Evolutionary conservation across 768 basidiomycete species (phyloP), one percentile per base, ranked within the genome.

Genomic region (Lactarius pseudohatsudake): DNA sequence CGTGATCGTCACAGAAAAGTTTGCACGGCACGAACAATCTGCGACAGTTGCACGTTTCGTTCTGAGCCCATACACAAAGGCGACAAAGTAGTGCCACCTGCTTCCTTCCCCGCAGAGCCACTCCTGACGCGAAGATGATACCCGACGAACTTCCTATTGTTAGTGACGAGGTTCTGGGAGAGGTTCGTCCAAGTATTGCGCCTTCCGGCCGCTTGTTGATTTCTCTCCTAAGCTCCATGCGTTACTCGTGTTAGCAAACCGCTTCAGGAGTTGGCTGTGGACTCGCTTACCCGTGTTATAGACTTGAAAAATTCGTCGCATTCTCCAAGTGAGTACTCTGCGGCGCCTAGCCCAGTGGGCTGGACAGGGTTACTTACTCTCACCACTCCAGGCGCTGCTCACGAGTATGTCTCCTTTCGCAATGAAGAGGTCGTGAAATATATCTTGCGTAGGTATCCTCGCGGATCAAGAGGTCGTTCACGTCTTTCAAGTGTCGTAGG

Each of bases 31-130:
- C 32, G 40, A 30, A 10, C 26, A 30, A 22, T 26, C 10, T 36
- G 59, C 58, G 20, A 61, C 65, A 85, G 83, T 64, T 88, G 85
- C 64, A 75, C 76, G 6, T 81, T 79, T 65, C 81, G 83, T 38
- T 77, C 77, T 22, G 70, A 64, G 11, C 76, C 79, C 0, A 53
- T 68, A 7, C 72, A 75, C 13, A 73, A 73, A 30, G 79, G 80
- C 0, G 77, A 79, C 56, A 78, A 81, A 59, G 76, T 84, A n/a
- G 80, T 81, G 65, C 72, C 76, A 2, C 86, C 87, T 0, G 82
- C 81, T 2, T 79, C 75, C n/a, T 89, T 87, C 70, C 82, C 83
- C 0, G 77, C 79, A 0, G 77, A 66, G 0, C 78, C 81, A 36
- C 64, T 8, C 66, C 70, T 1, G 72, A 69, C 18, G 20, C 32